These are phyloP conservation scores for Xylaria sp. DNA, from an alignment of 495 filamentous ascomycete species.

Conservation along the genomic window DNA sequence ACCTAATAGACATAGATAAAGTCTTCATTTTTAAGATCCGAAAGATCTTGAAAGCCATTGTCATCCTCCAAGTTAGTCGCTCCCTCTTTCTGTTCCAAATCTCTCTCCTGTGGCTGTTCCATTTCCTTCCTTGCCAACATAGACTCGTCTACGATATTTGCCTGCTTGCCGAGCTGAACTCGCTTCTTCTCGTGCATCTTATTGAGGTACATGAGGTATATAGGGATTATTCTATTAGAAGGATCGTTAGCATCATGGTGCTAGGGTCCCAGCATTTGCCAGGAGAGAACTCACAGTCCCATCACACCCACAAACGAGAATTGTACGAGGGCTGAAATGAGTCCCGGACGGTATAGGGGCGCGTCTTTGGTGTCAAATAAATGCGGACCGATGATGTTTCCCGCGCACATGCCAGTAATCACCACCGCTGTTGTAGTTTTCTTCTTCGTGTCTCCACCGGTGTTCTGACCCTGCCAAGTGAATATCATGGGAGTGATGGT, in stretches of 20 bases:
- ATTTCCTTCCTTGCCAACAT: conserved; percentile 51
- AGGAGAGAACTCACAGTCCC: conserved; percentile 43
- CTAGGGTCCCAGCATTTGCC: conserved; percentile 13
- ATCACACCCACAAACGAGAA: conserved; percentile 46
- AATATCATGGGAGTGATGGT: conserved; percentile 65
- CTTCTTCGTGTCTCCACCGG: conserved; percentile 71
- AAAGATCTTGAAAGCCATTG: conserved; percentile 59
- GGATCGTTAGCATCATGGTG: neutral
- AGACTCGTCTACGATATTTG: conserved; percentile 49
- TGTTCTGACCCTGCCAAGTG: conserved; percentile 71
- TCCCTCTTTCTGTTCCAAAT: conserved; percentile 49
- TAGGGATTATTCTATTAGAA: conserved; percentile 44
- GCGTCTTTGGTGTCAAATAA: conserved; percentile 67
- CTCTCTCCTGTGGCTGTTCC: conserved; percentile 51
- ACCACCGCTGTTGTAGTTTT: conserved; percentile 68
- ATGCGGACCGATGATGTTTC: conserved; percentile 67
- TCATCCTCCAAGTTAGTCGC: conserved; percentile 49
- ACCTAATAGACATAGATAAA: conserved; percentile 66
- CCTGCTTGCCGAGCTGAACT: conserved; percentile 51
- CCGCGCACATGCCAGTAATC: conserved; percentile 67
- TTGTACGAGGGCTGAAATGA: conserved; percentile 59
- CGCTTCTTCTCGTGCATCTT: conserved; percentile 52
- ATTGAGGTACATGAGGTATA: conserved; percentile 59
- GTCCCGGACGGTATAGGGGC: conserved; percentile 63
- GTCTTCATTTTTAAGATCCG: conserved; percentile 63